Evolutionary conservation across 163 green algal species (phyloP).

Genomic region (Scenedesmus sp.): DNA sequence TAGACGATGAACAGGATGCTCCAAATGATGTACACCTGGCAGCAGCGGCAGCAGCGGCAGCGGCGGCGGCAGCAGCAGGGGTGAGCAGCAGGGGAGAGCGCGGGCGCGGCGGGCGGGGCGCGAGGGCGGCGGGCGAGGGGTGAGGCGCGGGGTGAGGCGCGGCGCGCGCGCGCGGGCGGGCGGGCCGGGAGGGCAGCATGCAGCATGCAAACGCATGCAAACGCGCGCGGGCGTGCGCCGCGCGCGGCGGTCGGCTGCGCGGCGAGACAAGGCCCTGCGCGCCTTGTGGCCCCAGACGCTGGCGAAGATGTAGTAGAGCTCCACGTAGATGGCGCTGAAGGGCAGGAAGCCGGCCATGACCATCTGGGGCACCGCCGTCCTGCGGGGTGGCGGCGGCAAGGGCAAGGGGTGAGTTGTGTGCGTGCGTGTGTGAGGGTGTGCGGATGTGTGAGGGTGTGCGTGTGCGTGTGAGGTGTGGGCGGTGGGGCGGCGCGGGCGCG

Average conservation of each 20-base stretch:
- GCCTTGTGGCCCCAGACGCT: slow-evolving; percentile 97
- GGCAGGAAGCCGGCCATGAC: slow-evolving; percentile 91
- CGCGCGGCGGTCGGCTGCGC: too few species aligned
- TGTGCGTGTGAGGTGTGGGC: neutral
- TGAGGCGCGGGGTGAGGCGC: too few species aligned
- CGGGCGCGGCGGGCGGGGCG: too few species aligned
- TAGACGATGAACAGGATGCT: slow-evolving; percentile 96
- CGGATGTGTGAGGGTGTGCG: too few species aligned
- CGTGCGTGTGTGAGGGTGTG: neutral
- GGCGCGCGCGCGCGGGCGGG: too few species aligned
- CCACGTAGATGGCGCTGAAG: slow-evolving; percentile 99
- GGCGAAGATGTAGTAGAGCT: slow-evolving; percentile 99
- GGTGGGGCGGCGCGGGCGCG: neutral
- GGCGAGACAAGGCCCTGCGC: too few species aligned
- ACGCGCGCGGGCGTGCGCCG: too few species aligned
- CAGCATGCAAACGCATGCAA: too few species aligned
- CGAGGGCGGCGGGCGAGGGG: too few species aligned
- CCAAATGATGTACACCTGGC: slow-evolving; percentile 93
- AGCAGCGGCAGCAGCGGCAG: slow-evolving; percentile 17
- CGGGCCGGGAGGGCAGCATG: neutral
- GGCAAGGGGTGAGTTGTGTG: too few species aligned
- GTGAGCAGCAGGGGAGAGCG: too few species aligned
- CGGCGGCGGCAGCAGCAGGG: too few species aligned
- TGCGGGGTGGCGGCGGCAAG: neutral
- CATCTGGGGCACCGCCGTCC: slow-evolving; percentile 59